Evolutionary conservation across 2,329 filamentous ascomycete species (phyloP).

Genomic region (Paraconiothyrium brasiliense): DNA sequence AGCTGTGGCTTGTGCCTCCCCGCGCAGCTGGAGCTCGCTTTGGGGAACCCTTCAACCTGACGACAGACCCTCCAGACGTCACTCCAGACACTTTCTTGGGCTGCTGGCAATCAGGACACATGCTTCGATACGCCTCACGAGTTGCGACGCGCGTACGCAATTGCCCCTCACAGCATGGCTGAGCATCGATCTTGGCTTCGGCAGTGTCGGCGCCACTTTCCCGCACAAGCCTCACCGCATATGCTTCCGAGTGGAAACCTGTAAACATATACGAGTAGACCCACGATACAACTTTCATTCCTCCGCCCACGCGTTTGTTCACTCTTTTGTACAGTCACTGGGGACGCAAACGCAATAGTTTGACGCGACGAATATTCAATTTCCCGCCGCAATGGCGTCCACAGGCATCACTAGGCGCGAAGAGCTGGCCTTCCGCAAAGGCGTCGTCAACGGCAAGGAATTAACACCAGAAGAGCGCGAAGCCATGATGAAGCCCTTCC

Average conservation of each 20-base stretch:
- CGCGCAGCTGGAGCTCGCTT: conserved; percentile 22
- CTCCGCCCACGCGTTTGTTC: conserved; percentile 15
- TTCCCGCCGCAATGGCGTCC: conserved; percentile 40
- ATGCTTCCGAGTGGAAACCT: conserved; percentile 21
- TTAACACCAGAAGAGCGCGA: conserved; percentile 60
- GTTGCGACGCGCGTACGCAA: conserved; percentile 43
- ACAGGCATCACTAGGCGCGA: conserved; percentile 44
- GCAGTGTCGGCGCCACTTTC: conserved; percentile 32
- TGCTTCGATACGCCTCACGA: conserved; percentile 14
- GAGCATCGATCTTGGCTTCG: conserved; percentile 37
- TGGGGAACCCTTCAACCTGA: background rate
- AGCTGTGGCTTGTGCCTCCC: conserved; percentile 41
- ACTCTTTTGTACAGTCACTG: conserved; percentile 2
- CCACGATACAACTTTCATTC: background rate
- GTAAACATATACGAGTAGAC: conserved; percentile 14
- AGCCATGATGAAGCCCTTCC: conserved; percentile 61
- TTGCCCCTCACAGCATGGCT: conserved; percentile 41
- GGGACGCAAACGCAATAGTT: conserved; percentile 12
- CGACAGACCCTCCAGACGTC: conserved; percentile 21
- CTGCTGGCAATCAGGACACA: conserved; percentile 1
- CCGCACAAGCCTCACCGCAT: conserved; percentile 42
- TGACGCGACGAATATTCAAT: conserved; percentile 12
- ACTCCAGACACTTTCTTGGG: background rate
- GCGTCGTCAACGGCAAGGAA: conserved; percentile 49
- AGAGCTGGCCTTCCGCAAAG: conserved; percentile 45